Evolutionary conservation across 2,329 filamentous ascomycete species (phyloP), one percentile per base, ranked within the genome.

Genomic region (Cladosporium sphaerospermum): DNA sequence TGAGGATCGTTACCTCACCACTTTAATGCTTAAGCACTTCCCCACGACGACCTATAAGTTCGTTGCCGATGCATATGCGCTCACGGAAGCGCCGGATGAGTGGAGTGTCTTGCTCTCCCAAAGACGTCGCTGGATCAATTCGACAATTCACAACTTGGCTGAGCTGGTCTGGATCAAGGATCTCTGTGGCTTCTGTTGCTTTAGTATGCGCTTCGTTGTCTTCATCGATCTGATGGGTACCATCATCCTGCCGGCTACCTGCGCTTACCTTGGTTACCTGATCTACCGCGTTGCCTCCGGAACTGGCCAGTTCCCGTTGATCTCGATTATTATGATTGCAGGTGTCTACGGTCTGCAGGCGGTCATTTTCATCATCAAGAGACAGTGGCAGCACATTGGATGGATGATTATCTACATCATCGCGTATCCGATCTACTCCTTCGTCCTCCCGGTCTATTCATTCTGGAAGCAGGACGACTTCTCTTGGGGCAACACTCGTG

Each of bases 401-500:
- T 99, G 93, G 93, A 97, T 99, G 91, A 86, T 99, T 60, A 97
- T 99, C 67, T 99, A 99, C 73, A 80, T 99, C 57, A 62, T 95
- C n/a, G 93, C 93, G 2, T 96, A 88, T 76, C 93, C 93, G 0
- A 87, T 99, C 62, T 96, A 92, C 76, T 93, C 86, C 3, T 88
- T 99, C 64, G 68, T 95, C 58, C 80, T 99, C 10, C 93, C 93
- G 0, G 75, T 99, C 58, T 99, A 97, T 76, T 96, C 92, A 0
- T 99, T 99, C 85, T 99, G 93, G 93, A 95, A 96, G 73, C 91
- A 96, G 71, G 93, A 99, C 72, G 92, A 99, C 74, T 99, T 99
- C 78, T 85, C 85, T 2, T 99, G 93, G 93, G 93, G 93, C 79
- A 97, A 93, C 75, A 99, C 93, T 1, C 90, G 93, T 81, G 84